phyloP scores from a whole-genome alignment of 2,329 filamentous ascomycete species.

The Microcera coccophila region DNA sequence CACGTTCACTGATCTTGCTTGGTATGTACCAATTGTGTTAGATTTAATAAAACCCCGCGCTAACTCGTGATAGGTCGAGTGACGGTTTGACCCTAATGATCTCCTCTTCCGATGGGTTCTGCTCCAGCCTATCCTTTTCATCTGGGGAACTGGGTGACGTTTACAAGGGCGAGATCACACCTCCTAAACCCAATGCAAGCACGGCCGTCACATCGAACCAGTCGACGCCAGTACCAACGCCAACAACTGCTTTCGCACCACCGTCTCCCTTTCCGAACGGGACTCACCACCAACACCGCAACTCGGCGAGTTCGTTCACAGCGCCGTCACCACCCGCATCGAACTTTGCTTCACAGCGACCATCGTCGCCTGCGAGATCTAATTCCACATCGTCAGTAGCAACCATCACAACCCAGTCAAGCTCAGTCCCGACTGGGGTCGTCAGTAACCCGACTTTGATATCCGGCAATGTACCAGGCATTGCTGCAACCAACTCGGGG shows the following conservation, averaged over 20 bases:
- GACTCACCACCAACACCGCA: conserved; percentile 52
- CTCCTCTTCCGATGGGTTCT: conserved; percentile 98
- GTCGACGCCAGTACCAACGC: conserved; percentile 67
- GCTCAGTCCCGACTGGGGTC: conserved; percentile 47
- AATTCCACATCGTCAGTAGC: conserved; percentile 79
- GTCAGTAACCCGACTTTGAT: conserved; percentile 77
- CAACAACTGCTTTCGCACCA: conserved; percentile 59
- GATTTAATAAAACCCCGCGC: conserved; percentile 13
- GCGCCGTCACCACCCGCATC: conserved; percentile 54
- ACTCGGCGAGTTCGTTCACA: conserved; percentile 54
- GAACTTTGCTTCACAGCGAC: conserved; percentile 59
- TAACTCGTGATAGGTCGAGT: conserved; percentile 40
- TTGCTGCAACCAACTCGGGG: conserved; percentile 69
- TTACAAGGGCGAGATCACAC: conserved; percentile 66
- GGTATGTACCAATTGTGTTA: conserved; percentile 54
- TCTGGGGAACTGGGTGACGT: conserved; percentile 79
- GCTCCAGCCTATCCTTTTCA: conserved; percentile 81
- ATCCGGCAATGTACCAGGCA: conserved; percentile 69
- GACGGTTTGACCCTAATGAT: conserved; percentile 67
- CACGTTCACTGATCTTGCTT: conserved; percentile 93
- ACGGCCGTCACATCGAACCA: conserved; percentile 52
- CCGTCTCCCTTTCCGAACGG: conserved; percentile 54
- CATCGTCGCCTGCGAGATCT: conserved; percentile 76
- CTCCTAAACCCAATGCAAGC: conserved; percentile 42
- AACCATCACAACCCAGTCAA: conserved; percentile 66